Evolutionary conservation across 1,139 yeast genomes (phyloP).

Genomic region (Sugiyamaella castrensis): DNA sequence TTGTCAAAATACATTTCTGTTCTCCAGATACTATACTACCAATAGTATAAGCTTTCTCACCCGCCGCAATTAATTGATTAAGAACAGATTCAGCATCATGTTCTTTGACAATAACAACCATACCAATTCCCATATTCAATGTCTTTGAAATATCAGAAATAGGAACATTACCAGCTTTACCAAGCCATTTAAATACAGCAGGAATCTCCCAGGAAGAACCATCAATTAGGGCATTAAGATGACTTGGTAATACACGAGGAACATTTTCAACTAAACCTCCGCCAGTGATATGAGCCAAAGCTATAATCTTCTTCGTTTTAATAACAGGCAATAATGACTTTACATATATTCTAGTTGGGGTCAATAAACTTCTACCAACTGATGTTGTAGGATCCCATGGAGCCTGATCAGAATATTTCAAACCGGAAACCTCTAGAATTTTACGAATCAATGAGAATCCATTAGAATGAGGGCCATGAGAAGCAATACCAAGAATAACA

Average conservation of each 20-base stretch:
- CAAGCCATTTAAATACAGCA: conserved; percentile 90
- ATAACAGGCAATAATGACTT: conserved; percentile 80
- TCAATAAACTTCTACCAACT: conserved; percentile 80
- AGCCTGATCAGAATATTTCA: conserved; percentile 66
- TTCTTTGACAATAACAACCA: conserved; percentile 75
- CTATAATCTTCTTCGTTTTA: conserved; percentile 55
- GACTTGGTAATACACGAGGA: conserved; percentile 87
- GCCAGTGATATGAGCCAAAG: conserved; percentile 96
- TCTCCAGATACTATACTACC: conserved; percentile 63
- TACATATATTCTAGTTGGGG: conserved; percentile 93
- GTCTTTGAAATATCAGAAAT: conserved; percentile 81
- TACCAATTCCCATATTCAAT: conserved; percentile 94
- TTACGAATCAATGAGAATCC: conserved; percentile 97
- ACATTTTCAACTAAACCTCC: conserved; percentile 97
- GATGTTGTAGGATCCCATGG: conserved; percentile 80
- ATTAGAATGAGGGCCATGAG: conserved; percentile 94
- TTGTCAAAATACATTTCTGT: conserved; percentile 66
- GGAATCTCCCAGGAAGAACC: conserved; percentile 80
- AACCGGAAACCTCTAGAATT: conserved; percentile 72
- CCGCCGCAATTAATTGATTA: conserved; percentile 54
- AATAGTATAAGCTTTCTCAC: conserved; percentile 75
- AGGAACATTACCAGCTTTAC: conserved; percentile 88
- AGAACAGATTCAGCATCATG: conserved; percentile 60
- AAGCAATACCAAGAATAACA: conserved; percentile 77
- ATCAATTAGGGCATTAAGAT: conserved; percentile 78